Conservation (phyloP, 345 rosid species). For the Ricinus communis region DNA sequence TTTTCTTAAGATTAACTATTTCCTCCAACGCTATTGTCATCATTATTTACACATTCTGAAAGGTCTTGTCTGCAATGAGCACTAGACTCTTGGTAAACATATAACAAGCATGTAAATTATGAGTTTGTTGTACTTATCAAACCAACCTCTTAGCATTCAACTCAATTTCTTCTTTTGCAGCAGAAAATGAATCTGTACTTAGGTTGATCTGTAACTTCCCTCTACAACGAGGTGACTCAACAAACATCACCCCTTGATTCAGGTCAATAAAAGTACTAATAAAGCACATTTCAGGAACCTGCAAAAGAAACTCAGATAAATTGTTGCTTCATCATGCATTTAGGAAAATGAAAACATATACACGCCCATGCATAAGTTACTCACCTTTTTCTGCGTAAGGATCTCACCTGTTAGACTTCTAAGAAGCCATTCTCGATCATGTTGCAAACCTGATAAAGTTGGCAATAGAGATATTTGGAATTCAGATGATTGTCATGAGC, state of each 20-base stretch:
- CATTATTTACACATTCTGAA: too few relatives aligned
- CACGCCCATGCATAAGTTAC: conserved; percentile 7
- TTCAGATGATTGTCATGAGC: conserved; percentile 2
- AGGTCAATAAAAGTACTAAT: conserved; percentile 69
- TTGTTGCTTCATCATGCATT: conserved; percentile 8
- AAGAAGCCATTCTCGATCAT: conserved; percentile 94
- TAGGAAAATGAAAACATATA: background rate
- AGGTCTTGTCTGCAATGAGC: too few relatives aligned
- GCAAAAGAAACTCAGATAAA: conserved; percentile 25
- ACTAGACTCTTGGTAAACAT: background rate
- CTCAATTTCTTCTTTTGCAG: conserved; percentile 45
- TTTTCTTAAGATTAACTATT: too few relatives aligned
- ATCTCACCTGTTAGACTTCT: conserved; percentile 71
- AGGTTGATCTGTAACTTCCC: conserved; percentile 60
- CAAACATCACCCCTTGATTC: conserved; percentile 49
- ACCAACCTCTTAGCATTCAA: conserved; percentile 61
- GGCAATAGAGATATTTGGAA: background rate
- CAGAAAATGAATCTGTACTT: conserved; percentile 38
- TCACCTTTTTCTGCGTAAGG: conserved; percentile 89
- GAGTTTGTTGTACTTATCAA: conserved; percentile 5
- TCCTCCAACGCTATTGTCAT: too few relatives aligned
- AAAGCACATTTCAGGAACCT: conserved; percentile 91
- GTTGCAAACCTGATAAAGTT: conserved; percentile 53
- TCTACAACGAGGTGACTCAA: conserved; percentile 59
- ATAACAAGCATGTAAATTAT: background rate